These are phyloP conservation scores for Aulographum hederae DNA, from an alignment of 2,329 filamentous ascomycete genomes.

Conservation along the genomic window DNA sequence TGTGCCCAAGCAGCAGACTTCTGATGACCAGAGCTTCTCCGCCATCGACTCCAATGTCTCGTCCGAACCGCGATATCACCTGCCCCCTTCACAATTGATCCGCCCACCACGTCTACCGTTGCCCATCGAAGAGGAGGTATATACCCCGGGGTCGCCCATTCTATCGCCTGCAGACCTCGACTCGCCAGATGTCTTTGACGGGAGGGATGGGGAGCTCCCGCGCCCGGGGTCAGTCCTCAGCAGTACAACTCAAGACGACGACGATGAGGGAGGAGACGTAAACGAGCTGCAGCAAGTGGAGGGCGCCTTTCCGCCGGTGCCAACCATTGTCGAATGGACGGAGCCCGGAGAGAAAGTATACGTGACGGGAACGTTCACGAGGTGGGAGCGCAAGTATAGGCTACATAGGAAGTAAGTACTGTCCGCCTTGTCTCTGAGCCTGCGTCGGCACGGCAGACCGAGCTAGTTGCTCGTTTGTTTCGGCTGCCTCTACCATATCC, in stretches of 20 bases:
- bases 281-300: conserved; percentile 54
- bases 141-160: conserved; percentile 81
- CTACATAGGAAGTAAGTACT: conserved; percentile 63
- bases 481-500: no score
- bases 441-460: no score
- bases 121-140: conserved; percentile 80
- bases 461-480: no score
- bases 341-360: conserved; percentile 76
- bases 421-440: not conserved
- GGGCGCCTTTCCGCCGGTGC: conserved; percentile 51
- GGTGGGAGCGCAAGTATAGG: conserved; percentile 89
- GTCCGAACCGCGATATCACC: conserved; percentile 18
- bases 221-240: conserved; percentile 37
- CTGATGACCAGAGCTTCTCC: not conserved
- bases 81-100: conserved; percentile 26
- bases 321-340: conserved; percentile 73
- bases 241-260: conserved; percentile 49
- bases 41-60: conserved; percentile 9
- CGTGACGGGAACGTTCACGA: conserved; percentile 91
- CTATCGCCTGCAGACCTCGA: conserved; percentile 49
- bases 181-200: conserved; percentile 26
- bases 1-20: conserved; percentile 4
- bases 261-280: conserved; percentile 31
- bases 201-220: conserved; percentile 33
- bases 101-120: conserved; percentile 80